These are phyloP conservation scores for Chrysanthemum seticuspe DNA, from an alignment of 129 eudicot genomes.

Conservation along the genomic window DNA sequence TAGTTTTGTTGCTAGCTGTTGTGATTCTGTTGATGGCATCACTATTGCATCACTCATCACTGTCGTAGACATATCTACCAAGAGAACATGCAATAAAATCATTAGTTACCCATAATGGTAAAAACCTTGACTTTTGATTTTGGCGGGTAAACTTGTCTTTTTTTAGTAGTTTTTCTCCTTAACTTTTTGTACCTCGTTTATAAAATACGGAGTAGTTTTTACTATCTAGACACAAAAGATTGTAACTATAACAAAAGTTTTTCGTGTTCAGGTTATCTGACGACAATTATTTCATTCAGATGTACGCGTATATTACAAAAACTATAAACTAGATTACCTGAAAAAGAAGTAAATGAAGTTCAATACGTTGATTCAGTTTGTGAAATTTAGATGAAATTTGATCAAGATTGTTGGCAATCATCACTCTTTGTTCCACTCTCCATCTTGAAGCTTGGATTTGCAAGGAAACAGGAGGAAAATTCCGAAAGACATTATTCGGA, in stretches of 20 bases:
- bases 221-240: too few species aligned
- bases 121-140: background rate
- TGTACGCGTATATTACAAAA: background rate
- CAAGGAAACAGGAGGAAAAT: slow-evolving; percentile 43
- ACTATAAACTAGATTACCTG: slow-evolving; percentile 22
- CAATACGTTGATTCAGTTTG: background rate
- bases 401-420: slow-evolving; percentile 18
- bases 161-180: background rate
- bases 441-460: slow-evolving; percentile 47
- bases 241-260: too few species aligned
- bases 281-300: background rate
- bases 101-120: background rate
- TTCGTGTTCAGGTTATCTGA: too few species aligned
- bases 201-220: background rate
- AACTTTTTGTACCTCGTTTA: background rate
- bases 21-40: slow-evolving; percentile 45
- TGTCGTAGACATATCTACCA: slow-evolving; percentile 45
- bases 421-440: slow-evolving; percentile 54
- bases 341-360: slow-evolving; percentile 8
- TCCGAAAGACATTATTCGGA: slow-evolving; percentile 41
- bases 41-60: slow-evolving; percentile 51
- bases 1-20: slow-evolving; percentile 12
- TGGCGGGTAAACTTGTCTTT: background rate
- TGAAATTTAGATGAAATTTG: background rate
- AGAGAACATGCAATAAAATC: background rate